Conservation (phyloP, 306 rosid genomes). For the Astragalus membranaceus region DNA sequence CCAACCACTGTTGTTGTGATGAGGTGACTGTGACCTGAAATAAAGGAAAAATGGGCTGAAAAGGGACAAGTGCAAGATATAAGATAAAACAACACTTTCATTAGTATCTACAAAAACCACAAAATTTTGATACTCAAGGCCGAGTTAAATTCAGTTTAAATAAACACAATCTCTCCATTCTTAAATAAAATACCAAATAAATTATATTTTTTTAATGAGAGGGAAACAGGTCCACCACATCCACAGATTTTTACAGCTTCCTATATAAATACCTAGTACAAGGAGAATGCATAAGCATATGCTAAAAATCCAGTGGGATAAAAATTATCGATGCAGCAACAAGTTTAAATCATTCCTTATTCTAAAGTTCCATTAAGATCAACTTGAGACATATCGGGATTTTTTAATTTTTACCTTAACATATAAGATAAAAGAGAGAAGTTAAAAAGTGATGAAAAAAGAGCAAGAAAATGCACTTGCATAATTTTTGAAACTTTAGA, state of each 20-base stretch:
- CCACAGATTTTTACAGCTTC: too few relatives aligned
- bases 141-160: neutral
- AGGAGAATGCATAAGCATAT: neutral
- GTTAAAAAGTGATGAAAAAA: neutral
- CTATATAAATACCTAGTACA: too few relatives aligned
- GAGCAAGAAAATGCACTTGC: conserved; percentile 44
- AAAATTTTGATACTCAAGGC: conserved; percentile 3
- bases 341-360: neutral
- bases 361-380: conserved; percentile 16
- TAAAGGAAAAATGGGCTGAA: neutral
- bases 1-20: conserved; percentile 56
- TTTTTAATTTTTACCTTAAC: neutral
- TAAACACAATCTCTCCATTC: neutral
- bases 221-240: neutral
- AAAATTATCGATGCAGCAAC: neutral
- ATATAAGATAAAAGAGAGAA: neutral
- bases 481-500: conserved; percentile 57
- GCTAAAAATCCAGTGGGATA: neutral
- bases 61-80: neutral
- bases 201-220: neutral
- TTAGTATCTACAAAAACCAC: conserved; percentile 12
- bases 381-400: neutral
- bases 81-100: neutral
- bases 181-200: conserved; percentile 2
- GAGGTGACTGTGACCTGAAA: conserved; percentile 56